These are phyloP conservation scores for Verticillium dahliae DNA, from an alignment of 2,329 filamentous ascomycete genomes.

Conservation along the genomic window DNA sequence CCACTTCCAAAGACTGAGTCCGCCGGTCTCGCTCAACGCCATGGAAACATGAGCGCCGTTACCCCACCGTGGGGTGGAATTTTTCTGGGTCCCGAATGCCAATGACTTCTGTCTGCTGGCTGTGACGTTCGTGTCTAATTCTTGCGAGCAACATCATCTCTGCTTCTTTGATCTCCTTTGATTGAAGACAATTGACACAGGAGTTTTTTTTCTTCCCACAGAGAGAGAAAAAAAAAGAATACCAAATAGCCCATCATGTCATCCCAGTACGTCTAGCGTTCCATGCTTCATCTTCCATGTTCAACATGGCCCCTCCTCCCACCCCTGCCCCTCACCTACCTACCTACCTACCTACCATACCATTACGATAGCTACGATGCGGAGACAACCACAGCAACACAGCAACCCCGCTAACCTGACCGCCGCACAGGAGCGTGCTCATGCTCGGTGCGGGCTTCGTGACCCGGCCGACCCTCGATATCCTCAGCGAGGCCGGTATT, in stretches of 20 bases:
- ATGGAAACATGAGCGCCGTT: neutral
- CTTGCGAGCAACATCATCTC: neutral
- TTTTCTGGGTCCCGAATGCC: neutral
- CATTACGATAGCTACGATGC: neutral
- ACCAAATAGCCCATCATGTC: constrained; percentile 1
- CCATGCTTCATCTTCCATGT: too few species aligned
- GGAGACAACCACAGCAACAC: neutral
- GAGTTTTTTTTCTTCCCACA: neutral
- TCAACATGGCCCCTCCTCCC: too few species aligned
- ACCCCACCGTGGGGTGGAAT: constrained; percentile 5
- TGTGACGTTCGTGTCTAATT: neutral
- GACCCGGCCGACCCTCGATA: constrained; percentile 57
- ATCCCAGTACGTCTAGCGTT: constrained; percentile 4
- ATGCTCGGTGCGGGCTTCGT: constrained; percentile 52
- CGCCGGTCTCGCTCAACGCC: too few species aligned
- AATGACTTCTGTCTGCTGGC: neutral
- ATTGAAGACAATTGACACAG: neutral
- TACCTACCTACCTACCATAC: too few species aligned
- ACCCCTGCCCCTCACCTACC: neutral
- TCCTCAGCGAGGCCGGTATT: constrained; percentile 54
- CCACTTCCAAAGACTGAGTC: too few species aligned
- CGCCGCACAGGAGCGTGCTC: constrained; percentile 16
- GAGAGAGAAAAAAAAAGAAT: neutral
- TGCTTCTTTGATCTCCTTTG: neutral
- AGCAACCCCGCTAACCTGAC: neutral